Base-by-base conservation (phyloP, 257 asterid genomes). In the Anisodus tanguticus region DNA sequence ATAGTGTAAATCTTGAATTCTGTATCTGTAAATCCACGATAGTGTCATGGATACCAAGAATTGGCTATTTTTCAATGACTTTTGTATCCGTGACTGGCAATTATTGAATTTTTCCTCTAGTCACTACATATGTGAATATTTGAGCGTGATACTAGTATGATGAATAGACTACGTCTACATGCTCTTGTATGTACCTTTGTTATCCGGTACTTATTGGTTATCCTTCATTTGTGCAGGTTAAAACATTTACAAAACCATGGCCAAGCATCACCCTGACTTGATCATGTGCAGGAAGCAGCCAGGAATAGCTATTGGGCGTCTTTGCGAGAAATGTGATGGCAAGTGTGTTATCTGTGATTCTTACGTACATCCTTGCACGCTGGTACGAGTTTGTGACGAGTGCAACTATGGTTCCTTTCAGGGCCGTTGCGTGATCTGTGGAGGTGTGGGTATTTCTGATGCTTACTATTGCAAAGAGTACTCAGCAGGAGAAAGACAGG, bases 241-340 rank as follows among this genome's bases (percentile, higher is more conserved):
- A 55, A 82, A 81, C 80, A 47, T 54, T 66, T 77, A 77, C 68
- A 85, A 84, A 81, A 85, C 83, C 15, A 94, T 93, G 98, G 96
- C 97, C 71, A 94, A 94, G 92, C 98, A 94, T 88, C 96, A 92
- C 77, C 97, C 97, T 37, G 98, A 94, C 84, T 85, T 94, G 92
- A 94, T 94, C 80, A 94, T 94, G 98, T 94, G 97, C 91, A 64
- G 96, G 31, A 93, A 94, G 88, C 98, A 93, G 87, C 98, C 98
- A 35, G 96, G 98, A 58, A 93, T 94, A 45, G 96, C 96, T 54
- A 94, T 94, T 59, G 97, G 98, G n/a, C 89, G 97, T 54, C 95
- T 94, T n/a, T 93, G 98, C 41, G 98, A 94, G 88, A 94, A 93
- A 87, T 91, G 94, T 43, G 98, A 93, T 76, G 97, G 98, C 35